These are phyloP conservation scores for Lobosporangium transversale DNA, from an alignment of 192 early-diverging fungal species.

Conservation along the genomic window DNA sequence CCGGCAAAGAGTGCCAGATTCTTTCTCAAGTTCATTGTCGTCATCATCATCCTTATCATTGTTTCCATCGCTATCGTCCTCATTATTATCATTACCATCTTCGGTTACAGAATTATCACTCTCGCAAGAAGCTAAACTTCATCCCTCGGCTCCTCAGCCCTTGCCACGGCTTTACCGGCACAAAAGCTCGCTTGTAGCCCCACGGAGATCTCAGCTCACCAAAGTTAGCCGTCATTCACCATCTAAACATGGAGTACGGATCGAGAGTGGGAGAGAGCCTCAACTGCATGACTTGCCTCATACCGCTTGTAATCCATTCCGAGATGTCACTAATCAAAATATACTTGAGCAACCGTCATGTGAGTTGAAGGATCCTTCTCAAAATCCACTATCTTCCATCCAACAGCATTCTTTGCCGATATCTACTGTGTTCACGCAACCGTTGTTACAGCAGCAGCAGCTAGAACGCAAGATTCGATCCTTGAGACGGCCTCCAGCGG, in stretches of 20 bases:
- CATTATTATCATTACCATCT: neutral
- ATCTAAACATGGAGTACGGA: neutral
- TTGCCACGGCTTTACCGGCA: too few species aligned
- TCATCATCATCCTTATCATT: neutral
- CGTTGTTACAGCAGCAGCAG: neutral
- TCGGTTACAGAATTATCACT: neutral
- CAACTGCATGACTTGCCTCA: neutral
- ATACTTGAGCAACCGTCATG: neutral
- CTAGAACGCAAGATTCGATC: slow-evolving; percentile 13
- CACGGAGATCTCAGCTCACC: neutral
- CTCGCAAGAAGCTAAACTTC: neutral
- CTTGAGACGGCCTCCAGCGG: slow-evolving; percentile 22
- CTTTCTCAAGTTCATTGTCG: too few species aligned
- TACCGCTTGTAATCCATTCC: neutral
- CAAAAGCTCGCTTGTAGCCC: neutral
- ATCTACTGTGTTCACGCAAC: too few species aligned
- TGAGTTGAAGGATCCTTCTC: too few species aligned
- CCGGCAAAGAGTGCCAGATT: too few species aligned
- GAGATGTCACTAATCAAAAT: neutral
- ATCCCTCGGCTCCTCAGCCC: neutral
- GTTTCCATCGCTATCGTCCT: neutral
- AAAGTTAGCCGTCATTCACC: neutral
- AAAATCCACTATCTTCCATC: too few species aligned
- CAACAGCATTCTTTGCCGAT: too few species aligned
- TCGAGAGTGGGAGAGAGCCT: neutral